Evolutionary conservation across 1,139 yeast species (phyloP).

Genomic region (Protomyces macrosporus): DNA sequence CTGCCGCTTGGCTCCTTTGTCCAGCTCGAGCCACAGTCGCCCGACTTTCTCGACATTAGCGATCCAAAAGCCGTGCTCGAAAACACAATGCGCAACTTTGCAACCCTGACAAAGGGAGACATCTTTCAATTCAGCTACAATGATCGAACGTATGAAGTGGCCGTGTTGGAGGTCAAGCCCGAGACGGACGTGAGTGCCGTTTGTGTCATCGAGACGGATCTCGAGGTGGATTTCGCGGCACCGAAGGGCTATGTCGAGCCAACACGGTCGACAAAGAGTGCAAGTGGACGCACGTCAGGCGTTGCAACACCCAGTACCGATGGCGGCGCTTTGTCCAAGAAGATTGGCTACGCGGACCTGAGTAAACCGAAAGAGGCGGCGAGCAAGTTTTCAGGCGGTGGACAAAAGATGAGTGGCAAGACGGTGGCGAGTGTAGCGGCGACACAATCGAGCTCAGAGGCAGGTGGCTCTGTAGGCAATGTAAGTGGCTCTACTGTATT

Average conservation of each 20-base stretch:
- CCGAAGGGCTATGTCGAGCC: constrained; percentile 98
- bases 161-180: constrained; percentile 84
- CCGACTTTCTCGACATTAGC: constrained; percentile 83
- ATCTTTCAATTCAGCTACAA: constrained; percentile 82
- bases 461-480: background rate
- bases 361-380: constrained; percentile 27
- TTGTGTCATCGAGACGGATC: constrained; percentile 94
- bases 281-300: constrained; percentile 27
- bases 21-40: constrained; percentile 90
- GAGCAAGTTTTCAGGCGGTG: constrained; percentile 54
- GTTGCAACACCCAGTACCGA: constrained; percentile 41
- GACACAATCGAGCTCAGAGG: constrained; percentile 31
- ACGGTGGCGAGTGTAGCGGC: constrained; percentile 32
- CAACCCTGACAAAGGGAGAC: constrained; percentile 81
- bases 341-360: constrained; percentile 30
- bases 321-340: constrained; percentile 28
- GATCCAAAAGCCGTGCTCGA: constrained; percentile 97
- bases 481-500: background rate
- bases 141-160: constrained; percentile 69
- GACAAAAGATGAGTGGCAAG: constrained; percentile 69
- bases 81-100: constrained; percentile 80
- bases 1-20: constrained; percentile 83
- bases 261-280: constrained; percentile 28
- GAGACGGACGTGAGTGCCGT: constrained; percentile 52
- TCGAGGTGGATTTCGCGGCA: constrained; percentile 96